Evolutionary conservation across 2,329 filamentous ascomycete species (phyloP), one percentile per base, ranked within the genome.

Genomic region (Colletotrichum sp.): DNA sequence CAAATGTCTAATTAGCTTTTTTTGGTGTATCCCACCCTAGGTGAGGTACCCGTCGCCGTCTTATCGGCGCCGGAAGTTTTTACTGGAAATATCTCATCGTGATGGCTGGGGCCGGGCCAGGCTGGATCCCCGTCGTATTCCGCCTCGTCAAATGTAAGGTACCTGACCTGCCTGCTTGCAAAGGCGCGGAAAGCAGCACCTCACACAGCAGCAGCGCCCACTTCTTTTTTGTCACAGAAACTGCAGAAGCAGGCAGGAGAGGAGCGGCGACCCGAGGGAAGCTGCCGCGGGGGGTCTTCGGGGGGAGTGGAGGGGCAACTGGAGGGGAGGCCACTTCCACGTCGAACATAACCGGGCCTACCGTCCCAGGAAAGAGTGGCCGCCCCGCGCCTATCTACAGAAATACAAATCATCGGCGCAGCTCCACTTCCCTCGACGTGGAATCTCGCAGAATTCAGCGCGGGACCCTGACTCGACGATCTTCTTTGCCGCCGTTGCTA

Each of bases 321-420:
- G 36, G 36, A 39, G 36, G n/a, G 60, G 60, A 28, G 30, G 30
- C 43, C 43, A 63, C 39, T 16, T 16, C n/a, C 15, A 48, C 39
- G 59, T 36, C 43, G n/a, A 34, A 30, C 36, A 28, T 28, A 28
- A 59, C 52, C 34, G 32, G 52, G 60, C 21, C 67, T 60, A 2
- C 26, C 34, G 70, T 68, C 71, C 65, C 55, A 64, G 66, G 72
- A 64, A 71, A 48, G 72, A 74, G 59, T 71, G 57, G 34, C 34
- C 60, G 72, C 72, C 67, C 72, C 67, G 72, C 72, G 72, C 21
- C 72, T 71, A 67, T 55, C 69, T 75, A 18, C n/a, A 43, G 52
- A 68, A 72, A 75, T 68, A 75, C 73, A 75, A 75, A 75, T 75
- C 73, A 75, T 75, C 70, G 43, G 55, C 43, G 72, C 55, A 55